Conservation (phyloP, 2,329 filamentous ascomycete genomes). For the Bipolaris oryzae region DNA sequence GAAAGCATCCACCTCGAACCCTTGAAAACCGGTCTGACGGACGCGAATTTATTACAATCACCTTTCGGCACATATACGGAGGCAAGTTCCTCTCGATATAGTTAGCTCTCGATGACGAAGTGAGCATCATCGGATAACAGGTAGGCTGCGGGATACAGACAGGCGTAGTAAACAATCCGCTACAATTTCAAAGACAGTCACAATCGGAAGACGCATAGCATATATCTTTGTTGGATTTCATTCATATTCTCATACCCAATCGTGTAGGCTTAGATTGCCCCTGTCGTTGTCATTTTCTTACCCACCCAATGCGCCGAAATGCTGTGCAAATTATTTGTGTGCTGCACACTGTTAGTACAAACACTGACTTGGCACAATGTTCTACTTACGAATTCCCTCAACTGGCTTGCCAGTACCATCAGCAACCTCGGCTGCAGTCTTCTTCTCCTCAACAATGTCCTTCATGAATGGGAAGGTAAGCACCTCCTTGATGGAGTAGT, state of each 20-base stretch:
- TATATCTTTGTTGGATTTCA: not conserved
- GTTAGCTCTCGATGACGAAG: not conserved
- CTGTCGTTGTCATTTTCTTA: conserved; percentile 1
- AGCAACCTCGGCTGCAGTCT: conserved; percentile 66
- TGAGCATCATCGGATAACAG: not conserved
- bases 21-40: not conserved
- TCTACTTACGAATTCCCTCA: conserved; percentile 60
- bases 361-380: no score
- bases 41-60: not conserved
- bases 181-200: not conserved
- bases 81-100: not conserved
- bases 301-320: conserved; percentile 18
- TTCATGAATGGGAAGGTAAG: conserved; percentile 98
- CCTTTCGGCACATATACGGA: not conserved
- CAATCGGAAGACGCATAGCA: not conserved
- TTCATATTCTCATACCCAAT: conserved; percentile 2
- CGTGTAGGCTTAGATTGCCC: not conserved
- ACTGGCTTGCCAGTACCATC: conserved; percentile 64
- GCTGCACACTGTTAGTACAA: conserved; percentile 17
- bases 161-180: not conserved
- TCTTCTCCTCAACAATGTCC: conserved; percentile 57
- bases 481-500: conserved; percentile 96
- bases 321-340: conserved; percentile 30
- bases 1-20: not conserved
- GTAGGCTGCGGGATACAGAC: not conserved